Conservation (phyloP, 2,329 filamentous ascomycete species). For the Sporothrix pallida region DNA sequence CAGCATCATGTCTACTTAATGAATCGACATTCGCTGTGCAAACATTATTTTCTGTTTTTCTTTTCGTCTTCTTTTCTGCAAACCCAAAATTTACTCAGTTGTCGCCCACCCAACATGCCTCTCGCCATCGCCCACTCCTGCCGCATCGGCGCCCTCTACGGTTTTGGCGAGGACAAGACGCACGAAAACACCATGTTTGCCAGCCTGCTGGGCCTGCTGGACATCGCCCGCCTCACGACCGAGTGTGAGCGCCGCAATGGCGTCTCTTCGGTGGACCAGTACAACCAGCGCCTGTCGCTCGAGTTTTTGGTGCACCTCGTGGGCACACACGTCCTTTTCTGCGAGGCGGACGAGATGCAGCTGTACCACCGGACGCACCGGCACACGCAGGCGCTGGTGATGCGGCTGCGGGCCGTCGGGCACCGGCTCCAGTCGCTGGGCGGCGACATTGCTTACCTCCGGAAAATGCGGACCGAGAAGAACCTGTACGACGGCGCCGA, state of each 20-base stretch:
- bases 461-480: background rate
- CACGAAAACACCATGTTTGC: background rate
- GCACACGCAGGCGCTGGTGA: background rate
- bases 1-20: background rate
- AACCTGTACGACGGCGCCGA: background rate
- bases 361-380: background rate
- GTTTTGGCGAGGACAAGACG: background rate
- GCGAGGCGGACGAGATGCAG: background rate
- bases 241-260: background rate
- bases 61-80: background rate
- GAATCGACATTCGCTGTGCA: no score
- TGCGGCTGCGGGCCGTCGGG: background rate
- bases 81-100: background rate
- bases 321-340: background rate
- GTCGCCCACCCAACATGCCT: background rate
- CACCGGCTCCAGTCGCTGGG: background rate
- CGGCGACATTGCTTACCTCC: background rate
- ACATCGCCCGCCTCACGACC: background rate
- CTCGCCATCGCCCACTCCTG: background rate
- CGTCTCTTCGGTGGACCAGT: background rate
- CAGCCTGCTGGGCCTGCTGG: background rate
- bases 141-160: slow-evolving; percentile 9
- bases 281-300: slow-evolving; percentile 3
- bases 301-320: slow-evolving; percentile 14
- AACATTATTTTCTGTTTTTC: background rate